phyloP scores from a whole-genome alignment of 2,329 filamentous ascomycete genomes.

The Fusarium succisae region DNA sequence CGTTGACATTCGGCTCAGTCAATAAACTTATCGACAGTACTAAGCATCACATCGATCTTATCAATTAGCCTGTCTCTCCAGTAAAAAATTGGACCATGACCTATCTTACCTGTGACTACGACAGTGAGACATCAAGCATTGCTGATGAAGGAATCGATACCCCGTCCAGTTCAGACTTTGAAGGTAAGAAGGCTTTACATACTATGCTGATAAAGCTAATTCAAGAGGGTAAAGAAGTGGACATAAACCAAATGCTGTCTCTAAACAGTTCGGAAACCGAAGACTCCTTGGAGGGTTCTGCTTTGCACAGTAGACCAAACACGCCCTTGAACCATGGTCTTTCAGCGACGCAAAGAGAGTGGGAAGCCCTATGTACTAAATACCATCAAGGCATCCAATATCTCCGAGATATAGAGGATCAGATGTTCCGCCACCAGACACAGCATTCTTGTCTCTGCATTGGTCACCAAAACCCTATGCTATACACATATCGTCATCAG shows the following conservation, averaged over 20 bases:
- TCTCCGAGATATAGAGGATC: not conserved
- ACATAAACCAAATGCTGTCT: not conserved
- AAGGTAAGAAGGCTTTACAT: not conserved
- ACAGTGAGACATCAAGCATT: not conserved
- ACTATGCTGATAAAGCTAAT: not conserved
- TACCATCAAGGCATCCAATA: not conserved
- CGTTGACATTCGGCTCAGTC: not conserved
- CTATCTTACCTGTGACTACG: not conserved
- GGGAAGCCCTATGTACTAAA: not conserved
- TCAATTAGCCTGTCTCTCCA: rapidly evolving
- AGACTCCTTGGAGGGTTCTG: not conserved
- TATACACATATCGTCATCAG: not conserved
- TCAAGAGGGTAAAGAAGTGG: not conserved
- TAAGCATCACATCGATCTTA: not conserved
- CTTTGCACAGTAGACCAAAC: not conserved
- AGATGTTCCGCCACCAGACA: not conserved
- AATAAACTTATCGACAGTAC: not conserved
- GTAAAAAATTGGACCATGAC: not conserved
- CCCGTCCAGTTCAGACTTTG: not conserved
- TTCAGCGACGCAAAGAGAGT: not conserved
- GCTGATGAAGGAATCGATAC: not conserved
- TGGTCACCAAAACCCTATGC: rapidly evolving
- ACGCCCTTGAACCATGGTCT: not conserved
- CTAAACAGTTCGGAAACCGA: not conserved
- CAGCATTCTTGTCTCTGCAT: not conserved